Base-by-base conservation (phyloP, 2,329 filamentous ascomycete species). In the Penicillium oxalicum region DNA sequence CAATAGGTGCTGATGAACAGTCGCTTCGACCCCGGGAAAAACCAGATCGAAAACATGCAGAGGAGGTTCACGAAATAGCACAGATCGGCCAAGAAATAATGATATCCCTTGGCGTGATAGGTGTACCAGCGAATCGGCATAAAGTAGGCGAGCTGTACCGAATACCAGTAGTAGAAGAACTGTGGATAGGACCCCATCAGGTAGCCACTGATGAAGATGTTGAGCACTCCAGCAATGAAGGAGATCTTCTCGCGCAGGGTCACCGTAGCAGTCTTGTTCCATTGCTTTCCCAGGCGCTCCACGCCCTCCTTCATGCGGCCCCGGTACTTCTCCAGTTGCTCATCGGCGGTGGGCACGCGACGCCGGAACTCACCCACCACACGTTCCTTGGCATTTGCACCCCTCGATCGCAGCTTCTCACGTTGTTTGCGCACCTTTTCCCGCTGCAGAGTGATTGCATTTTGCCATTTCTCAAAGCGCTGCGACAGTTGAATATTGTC, bases 41-140 rank as follows among this genome's bases (percentile, higher is more conserved):
- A 77, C 91, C 91, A 98, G 44, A 98, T 81, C 59, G 83, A 87
- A 51, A 94, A 74, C 54, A 91, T 76, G 29, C 88, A 75, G 46
- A 98, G 78, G 32, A 96, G 73, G 70, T 98, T 98, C 77, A 95
- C 90, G 64, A 97, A 98, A 73, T 98, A 98, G 74, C 93, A 98
- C 40, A 98, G 82, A 70, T 98, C 93, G 34, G 91, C 91, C 27
- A 97, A 76, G 71, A 98, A 97, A 73, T 98, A 98, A 70, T 96
- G 91, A 64, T 94, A 96, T 48, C 91, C 93, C 49, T 87, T 87
- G 61, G 84, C 83, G 65, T 89, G 89, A 70, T 98, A 98, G 49
- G 86, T 88, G 73, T 90, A 93, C 71, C 82, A 91, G 42, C 93
- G 86, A 58, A 98, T 88, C 9, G 93, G 93, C 91, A 97, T 95